Evolutionary conservation across 164 flowering plant genomes (phyloP).

Genomic region (Vitis cinerea): DNA sequence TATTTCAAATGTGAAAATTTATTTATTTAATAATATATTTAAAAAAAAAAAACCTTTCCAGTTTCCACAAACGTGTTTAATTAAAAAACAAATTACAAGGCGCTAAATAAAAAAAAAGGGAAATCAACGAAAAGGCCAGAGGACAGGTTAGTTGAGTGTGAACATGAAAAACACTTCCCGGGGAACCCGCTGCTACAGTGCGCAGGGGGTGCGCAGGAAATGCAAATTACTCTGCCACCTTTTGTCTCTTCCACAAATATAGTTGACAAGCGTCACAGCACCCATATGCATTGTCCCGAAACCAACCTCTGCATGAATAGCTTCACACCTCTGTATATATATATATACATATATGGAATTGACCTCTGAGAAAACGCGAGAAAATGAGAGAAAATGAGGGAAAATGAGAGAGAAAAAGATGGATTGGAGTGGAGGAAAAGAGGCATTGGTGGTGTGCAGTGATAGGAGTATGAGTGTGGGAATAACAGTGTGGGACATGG

Average conservation of each 20-base stretch:
- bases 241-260: conserved; percentile 10
- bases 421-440: conserved; percentile 18
- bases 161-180: too few species aligned
- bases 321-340: neutral
- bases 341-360: neutral
- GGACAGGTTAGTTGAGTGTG: too few species aligned
- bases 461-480: conserved; percentile 45
- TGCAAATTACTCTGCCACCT: conserved; percentile 8
- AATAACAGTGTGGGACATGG: conserved; percentile 47
- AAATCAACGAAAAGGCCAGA: too few species aligned
- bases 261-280: conserved; percentile 11
- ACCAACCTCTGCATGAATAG: conserved; percentile 8
- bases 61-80: too few species aligned
- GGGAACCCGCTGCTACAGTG: neutral
- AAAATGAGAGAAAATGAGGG: neutral
- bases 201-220: neutral
- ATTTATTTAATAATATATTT: too few species aligned
- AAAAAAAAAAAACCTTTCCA: too few species aligned
- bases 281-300: neutral
- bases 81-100: too few species aligned
- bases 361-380: too few species aligned
- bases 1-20: too few species aligned
- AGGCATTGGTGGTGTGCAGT: conserved; percentile 56
- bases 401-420: conserved; percentile 11
- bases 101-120: too few species aligned